phyloP scores from a whole-genome alignment of 2,329 filamentous ascomycete species.

The Pyricularia grisea region DNA sequence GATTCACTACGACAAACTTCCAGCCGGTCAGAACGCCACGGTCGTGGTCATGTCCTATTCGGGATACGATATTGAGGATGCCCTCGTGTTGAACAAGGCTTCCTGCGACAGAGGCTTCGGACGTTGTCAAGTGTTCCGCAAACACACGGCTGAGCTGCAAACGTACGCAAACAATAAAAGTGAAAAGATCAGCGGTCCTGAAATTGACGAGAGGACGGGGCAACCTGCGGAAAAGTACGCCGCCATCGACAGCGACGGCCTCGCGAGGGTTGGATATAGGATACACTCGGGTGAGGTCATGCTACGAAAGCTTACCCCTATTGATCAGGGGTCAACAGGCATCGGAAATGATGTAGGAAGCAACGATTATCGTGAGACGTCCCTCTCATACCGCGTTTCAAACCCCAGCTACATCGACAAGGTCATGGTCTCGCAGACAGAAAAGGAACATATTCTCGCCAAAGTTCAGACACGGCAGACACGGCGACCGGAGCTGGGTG shows the following conservation, averaged over 20 bases:
- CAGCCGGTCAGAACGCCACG: slow-evolving; percentile 91
- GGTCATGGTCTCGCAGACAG: slow-evolving; percentile 85
- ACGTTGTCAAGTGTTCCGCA: slow-evolving; percentile 95
- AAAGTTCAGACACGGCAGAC: slow-evolving; percentile 97
- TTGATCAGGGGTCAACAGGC: slow-evolving; percentile 65
- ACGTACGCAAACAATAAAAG: slow-evolving; percentile 75
- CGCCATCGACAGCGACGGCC: slow-evolving; percentile 73
- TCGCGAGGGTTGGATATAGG: slow-evolving; percentile 77
- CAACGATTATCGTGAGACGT: slow-evolving; percentile 57
- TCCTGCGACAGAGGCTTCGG: slow-evolving; percentile 93
- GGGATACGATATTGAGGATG: slow-evolving; percentile 98
- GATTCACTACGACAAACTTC: slow-evolving; percentile 93
- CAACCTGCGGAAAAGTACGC: slow-evolving; percentile 58
- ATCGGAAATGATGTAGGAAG: slow-evolving; percentile 58
- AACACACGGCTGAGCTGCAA: slow-evolving; percentile 78
- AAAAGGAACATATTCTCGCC: slow-evolving; percentile 76
- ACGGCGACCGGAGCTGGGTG: slow-evolving; percentile 83
- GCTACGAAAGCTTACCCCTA: slow-evolving; percentile 80
- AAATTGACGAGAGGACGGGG: slow-evolving; percentile 52
- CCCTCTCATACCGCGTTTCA: slow-evolving; percentile 70
- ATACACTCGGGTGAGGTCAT: slow-evolving; percentile 75
- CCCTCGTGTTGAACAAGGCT: slow-evolving; percentile 90
- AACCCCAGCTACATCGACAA: slow-evolving; percentile 92
- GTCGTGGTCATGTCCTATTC: slow-evolving; percentile 99
- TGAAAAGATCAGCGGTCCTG: slow-evolving; percentile 55